Base-by-base conservation (phyloP, 2,329 filamentous ascomycete genomes). In the Sclerotinia sclerotiorum region DNA sequence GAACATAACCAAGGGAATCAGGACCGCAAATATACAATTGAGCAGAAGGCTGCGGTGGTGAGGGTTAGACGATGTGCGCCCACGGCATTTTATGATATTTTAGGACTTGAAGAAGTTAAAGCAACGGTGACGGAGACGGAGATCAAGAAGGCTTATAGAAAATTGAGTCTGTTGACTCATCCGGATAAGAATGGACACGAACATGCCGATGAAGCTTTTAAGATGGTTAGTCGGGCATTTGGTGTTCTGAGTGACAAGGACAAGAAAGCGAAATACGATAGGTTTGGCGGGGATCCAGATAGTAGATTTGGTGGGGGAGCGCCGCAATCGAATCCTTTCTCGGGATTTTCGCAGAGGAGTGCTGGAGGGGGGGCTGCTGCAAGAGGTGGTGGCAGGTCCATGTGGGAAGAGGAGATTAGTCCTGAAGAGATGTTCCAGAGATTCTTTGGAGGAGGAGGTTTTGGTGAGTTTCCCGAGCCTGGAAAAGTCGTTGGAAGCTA, bases 131-230 rank as follows among this genome's bases (percentile, higher is more conserved):
- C 88, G 61, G 94, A 98, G 74, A 80, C 84, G 71, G 94, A 98
- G 76, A 93, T 99, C 78, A 99, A 98, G 80, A 98, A 98, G 83
- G 94, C 95, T 8, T 99, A 99, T 81, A 88, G 94, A 77, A 98
- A 97, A 82, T 85, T 96, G 78, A 95, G 91, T 78, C 83, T 99
- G 76, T 84, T 98, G 77, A 99, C 95, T 69, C 95, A 99, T 83
- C 95, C 95, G 72, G 95, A 99, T 84, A 99, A 99, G 84, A 99
- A 99, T 84, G 94, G 94, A 63, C 94, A 97, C 79, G 90, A 94
- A 49, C 88, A 96, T 70, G 94, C 95, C 67, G 95, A 97, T 79
- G 95, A 99, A 82, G 95, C 95, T 44, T 99, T 99, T 83, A 99
- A 99, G 84, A 91, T 97, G 91, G 93, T 99, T 32, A 91, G 92